Evolutionary conservation across 2,329 filamentous ascomycete species (phyloP), one percentile per base, ranked within the genome.

Genomic region (Alternaria angustiovoidea): DNA sequence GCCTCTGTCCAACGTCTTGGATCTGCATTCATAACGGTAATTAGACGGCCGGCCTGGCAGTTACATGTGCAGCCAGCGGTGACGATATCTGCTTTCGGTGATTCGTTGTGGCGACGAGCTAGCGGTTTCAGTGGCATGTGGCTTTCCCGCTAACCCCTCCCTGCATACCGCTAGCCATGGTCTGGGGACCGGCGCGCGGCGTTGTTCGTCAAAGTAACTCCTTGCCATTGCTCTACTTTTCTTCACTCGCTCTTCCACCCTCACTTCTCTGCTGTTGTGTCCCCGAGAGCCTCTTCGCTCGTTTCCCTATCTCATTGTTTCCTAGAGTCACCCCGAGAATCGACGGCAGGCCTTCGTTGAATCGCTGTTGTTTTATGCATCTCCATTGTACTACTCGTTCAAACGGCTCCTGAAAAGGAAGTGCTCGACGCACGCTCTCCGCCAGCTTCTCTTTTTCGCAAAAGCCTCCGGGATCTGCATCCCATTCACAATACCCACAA

Each of bases 371-470:
- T 62, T 69, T 59, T 65, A 51, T 44, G 30, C 53, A 48, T 55
- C 56, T 63, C 57, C 58, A 63, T 60, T 56, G 63, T 66, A 66
- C 57, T 53, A 64, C 54, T 54, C 38, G 63, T 61, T 44, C 61
- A 53, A 49, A 51, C 57, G 43, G 60, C 56, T 59, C 59, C 28
- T 57, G 51, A 36, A 62, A 42, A 53, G 38, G 57, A 66, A 56
- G 74, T 76, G 74, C 73, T 77, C 54, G 73, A 77, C 71, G 73
- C 74, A 75, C 72, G 71, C 71, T 72, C 69, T 64, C 54, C 49
- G 39, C 52, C 57, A 20, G 46, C 62, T 51, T 64, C 66, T 64
- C 66, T 56, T 61, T 59, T 56, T 60, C 41, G 61, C 44, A 44
- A 54, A 54, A 41, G 26, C 54, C 55, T 41, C 34, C 43, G 24